phyloP scores from a whole-genome alignment of 2,329 filamentous ascomycete species.

The Venturia effusa region DNA sequence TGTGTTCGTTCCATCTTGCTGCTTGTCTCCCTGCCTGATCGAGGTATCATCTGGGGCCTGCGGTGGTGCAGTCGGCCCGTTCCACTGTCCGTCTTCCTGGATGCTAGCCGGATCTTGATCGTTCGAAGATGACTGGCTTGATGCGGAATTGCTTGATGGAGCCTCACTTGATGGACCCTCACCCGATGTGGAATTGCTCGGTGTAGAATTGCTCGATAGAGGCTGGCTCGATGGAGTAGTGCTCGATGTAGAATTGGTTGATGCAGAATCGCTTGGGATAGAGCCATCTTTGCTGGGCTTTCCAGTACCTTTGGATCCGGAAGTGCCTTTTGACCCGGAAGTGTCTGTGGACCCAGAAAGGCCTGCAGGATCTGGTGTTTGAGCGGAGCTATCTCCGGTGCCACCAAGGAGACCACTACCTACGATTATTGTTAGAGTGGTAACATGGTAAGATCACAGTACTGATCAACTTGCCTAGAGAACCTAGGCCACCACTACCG shows the following conservation, averaged over 20 bases:
- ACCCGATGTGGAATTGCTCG: background rate
- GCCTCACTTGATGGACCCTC: background rate
- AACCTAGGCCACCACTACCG: too few species aligned
- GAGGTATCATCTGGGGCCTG: background rate
- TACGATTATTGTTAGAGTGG: too few species aligned
- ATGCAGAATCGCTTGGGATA: background rate
- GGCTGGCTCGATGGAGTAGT: background rate
- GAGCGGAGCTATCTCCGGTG: background rate
- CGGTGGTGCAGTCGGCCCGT: background rate
- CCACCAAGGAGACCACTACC: too few species aligned
- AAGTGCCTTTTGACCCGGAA: background rate
- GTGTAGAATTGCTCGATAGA: background rate
- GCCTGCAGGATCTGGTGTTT: background rate
- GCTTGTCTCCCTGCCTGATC: background rate
- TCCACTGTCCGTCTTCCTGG: background rate
- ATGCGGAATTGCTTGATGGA: background rate
- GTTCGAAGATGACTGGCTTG: background rate
- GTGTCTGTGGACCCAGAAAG: background rate
- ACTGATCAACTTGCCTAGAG: too few species aligned
- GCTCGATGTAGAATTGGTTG: background rate
- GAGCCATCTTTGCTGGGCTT: background rate
- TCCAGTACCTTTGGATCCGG: background rate
- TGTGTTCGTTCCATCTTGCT: background rate
- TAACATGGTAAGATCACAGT: too few species aligned
- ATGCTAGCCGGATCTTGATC: background rate